Base-by-base conservation (phyloP, 176 grass and related monocot genomes). In the Cenchrus fungigraminus region DNA sequence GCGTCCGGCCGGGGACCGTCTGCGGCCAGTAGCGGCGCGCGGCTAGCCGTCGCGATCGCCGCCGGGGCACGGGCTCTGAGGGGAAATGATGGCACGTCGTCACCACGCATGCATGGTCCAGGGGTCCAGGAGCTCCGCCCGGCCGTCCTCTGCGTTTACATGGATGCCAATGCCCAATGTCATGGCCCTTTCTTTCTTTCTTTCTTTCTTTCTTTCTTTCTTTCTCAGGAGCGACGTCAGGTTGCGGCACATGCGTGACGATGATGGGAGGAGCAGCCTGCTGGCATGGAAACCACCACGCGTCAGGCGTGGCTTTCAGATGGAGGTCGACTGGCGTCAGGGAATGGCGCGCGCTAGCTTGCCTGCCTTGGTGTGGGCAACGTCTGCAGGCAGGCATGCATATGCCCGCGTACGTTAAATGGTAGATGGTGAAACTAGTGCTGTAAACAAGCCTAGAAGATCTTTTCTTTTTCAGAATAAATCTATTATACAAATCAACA, bases 51-150 rank as follows among this genome's bases (percentile, higher is more conserved):
- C 71, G 14, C 31, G 71, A 74, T 74, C 49, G 25, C n/a, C 73
- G 53, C 22, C 22, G 16, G 74, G 82, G 82, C 75, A 50, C 53
- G 43, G 84, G 59, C 17, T 71, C 54, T 8, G 19, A 79, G 54
- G 66, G 19, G 65, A 64, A 80, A 80, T 86, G 76, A 86, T 86
- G 84, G 84, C 56, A 8, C 43, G 57, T 64, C 19, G 62, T 58
- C 56, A 2, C 4, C 65, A 29, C 12, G 76, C 75, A 63, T 25
- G 51, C 61, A 80, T 80, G 63, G 78, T 80, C 77, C 75, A 60
- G 57, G 57, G 16, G 40, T 45, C 31, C 72, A 42, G 6, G 67
- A 7, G 52, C 52, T 3, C 52, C 13, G 19, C 3, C 28, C 16
- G 65, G 13, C 43, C 42, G 68, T 46, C 68, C 74, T 64, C 37